These are phyloP conservation scores for Chytriomyces sp. DNA, from an alignment of 192 early-diverging fungal genomes.

Conservation along the genomic window DNA sequence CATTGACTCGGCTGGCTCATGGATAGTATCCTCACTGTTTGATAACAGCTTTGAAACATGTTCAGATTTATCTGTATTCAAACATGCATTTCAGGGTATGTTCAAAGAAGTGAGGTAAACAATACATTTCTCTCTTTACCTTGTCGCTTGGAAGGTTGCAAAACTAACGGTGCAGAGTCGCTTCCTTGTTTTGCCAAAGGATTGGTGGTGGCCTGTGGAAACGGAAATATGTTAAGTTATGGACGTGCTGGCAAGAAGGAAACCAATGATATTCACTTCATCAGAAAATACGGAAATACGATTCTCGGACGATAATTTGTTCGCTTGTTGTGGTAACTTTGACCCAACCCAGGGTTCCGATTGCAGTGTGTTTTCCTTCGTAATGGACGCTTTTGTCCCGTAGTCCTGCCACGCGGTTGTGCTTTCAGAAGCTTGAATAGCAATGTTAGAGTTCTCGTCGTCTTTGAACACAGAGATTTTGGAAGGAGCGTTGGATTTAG, in stretches of 20 bases:
- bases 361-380: constrained; percentile 76
- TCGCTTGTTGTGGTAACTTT: constrained; percentile 55
- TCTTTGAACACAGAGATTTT: constrained; percentile 33
- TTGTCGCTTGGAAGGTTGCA: background rate
- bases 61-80: background rate
- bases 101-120: background rate
- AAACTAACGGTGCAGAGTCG: background rate
- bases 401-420: constrained; percentile 60
- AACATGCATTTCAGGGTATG: background rate
- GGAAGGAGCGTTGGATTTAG: constrained; percentile 7
- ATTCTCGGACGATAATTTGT: too few relatives aligned
- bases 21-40: background rate
- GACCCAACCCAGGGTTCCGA: constrained; percentile 65
- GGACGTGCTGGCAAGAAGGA: too few relatives aligned
- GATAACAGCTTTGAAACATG: background rate
- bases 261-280: too few relatives aligned
- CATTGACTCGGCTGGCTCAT: background rate
- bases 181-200: background rate
- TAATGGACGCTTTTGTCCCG: constrained; percentile 59
- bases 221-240: background rate
- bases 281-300: too few relatives aligned
- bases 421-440: background rate
- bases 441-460: background rate
- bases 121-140: background rate
- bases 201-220: background rate